Evolutionary conservation across 2,329 filamentous ascomycete genomes (phyloP), one percentile per base, ranked within the genome.

Genomic region (Pyricularia pennisetigena): DNA sequence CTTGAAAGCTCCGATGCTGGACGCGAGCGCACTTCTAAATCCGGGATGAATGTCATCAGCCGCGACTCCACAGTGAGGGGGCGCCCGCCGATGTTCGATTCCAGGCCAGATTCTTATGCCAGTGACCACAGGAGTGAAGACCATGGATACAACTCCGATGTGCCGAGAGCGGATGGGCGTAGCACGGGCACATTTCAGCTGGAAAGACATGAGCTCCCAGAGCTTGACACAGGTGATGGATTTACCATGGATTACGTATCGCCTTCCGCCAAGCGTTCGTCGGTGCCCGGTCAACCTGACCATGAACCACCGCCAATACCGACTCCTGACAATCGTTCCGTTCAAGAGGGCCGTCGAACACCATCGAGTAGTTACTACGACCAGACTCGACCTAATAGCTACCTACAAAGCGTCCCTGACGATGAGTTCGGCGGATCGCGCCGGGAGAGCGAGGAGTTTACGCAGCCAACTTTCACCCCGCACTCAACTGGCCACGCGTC

Each of bases 231-330:
- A 4, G 82, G 82, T 6, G 79, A 78, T 69, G 80, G 79, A n/a
- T 85, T 86, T 70, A 79, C 78, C 7, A 76, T 85, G n/a, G 79
- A 81, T 3, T 84, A 83, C 69, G 70, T 82, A 59, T 77, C 78
- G 20, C 30, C 28, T 26, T 20, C 6, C 14, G n/a, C 6, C 14
- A 16, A 29, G 23, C 57, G 57, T 26, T 14, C 16, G 32, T 63
- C 32, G 10, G 65, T 68, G 1, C 78, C 78, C 28, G 68, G 74
- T 4, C 70, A 81, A 9, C 83, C 85, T 10, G 79, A 80, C 68
- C 83, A 86, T 69, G 80, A 82, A 35, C 83, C 84, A 2, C 84
- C 84, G 0, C 82, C 82, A 0, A 77, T 84, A 5, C 84, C 85
- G 6, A 72, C 74, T 0, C 76, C 79, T 5, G 75, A 75, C 26